Evolutionary conservation across 2,329 filamentous ascomycete species (phyloP), one percentile per base, ranked within the genome.

Genomic region (Lasiodiplodia gonubiensis): DNA sequence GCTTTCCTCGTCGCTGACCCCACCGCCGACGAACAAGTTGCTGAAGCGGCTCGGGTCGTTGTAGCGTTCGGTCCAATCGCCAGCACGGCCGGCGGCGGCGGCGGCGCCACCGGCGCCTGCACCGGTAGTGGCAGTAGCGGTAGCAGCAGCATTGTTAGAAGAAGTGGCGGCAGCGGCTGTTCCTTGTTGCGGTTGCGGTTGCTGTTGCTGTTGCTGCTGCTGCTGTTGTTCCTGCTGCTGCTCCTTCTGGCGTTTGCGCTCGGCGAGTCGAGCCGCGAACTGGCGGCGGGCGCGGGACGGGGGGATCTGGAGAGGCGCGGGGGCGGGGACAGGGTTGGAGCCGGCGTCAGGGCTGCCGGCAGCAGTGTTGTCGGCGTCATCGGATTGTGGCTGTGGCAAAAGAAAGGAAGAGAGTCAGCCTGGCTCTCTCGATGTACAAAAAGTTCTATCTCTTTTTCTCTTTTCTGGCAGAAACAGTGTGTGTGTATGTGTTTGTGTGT

Each of bases 201-300:
- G 37, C 37, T 42, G 37, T 11, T 51, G 48, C n/a, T 53, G 18
- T 1, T 37, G 55, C 18, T 64, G 48, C 3, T 64, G n/a, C 0
- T 37, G 55, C 11, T 64, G 48, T 3, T 64, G 61, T 30, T 42
- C 25, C 25, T 67, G 39, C 25, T 60, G 33, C 25, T 63, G 25
- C 14, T 64, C 69, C 68, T 21, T 69, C 46, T 72, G 70, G 39
- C 73, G 70, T 59, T 81, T 80, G 51, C 78, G 92, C 88, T 74
- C 78, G 2, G 82, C 82, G 16, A 98, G 85, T 14, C 94, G 89
- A 14, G 92, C 92, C n/a, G 93, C 94, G n/a, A 98, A 86, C 78
- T 97, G 93, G 66, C 93, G 86, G 61, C 94, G 89, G 8, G 94
- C 94, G 64, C 94, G 89, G 8, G 93, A 96, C 2, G 94, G 94